Base-by-base conservation (phyloP, 192 early-diverging fungal species). In the Diversispora eburnea region DNA sequence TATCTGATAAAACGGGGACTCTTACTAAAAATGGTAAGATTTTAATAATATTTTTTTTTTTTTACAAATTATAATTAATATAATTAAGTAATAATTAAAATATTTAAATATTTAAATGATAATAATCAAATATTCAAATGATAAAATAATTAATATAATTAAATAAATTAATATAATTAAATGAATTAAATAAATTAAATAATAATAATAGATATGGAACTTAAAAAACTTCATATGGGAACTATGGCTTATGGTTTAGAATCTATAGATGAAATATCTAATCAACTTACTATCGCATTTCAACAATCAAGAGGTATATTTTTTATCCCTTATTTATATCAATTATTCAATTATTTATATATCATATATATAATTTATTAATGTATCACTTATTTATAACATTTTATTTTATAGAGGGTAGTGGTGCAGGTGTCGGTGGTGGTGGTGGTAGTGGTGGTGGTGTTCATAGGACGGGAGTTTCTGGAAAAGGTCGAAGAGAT, bases 1-100 rank as follows among this genome's bases (percentile, higher is more conserved):
- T 98, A 62, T 92, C 95, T 0, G 96, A 98, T 78, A 98, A 98
- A 79, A 98, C 96, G 3, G 96, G 96, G 41, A 98, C 96, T 20
- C 77, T 98, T 77, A 98, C 96, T 15, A 82, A 93, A 72, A 98
- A 98, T 78, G 92, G 90, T 91, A 86, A 8, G 0, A 33, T 33
- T 33, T n/a, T n/a, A n/a, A n/a, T n/a, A n/a, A n/a, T n/a, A n/a
- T n/a, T n/a, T n/a, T n/a, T n/a, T n/a, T n/a, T 33, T 33, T 33
- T 33, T 33, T 33, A 33, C 25, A 33, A 33, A 33, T 33, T 33
- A 33, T 33, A 33, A 33, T 33, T 33, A 33, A 33, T 33, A 33
- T 33, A 33, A 33, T 33, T 33, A 33, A 33, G 2, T 33, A 33
- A 33, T 33, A 33, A 33, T 33, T 33, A 33, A 33, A 33, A 33